Evolutionary conservation across 225 moss, liverwort and hornwort species (phyloP), one percentile per base, ranked within the genome.

Genomic region (Marchantia paleacea): DNA sequence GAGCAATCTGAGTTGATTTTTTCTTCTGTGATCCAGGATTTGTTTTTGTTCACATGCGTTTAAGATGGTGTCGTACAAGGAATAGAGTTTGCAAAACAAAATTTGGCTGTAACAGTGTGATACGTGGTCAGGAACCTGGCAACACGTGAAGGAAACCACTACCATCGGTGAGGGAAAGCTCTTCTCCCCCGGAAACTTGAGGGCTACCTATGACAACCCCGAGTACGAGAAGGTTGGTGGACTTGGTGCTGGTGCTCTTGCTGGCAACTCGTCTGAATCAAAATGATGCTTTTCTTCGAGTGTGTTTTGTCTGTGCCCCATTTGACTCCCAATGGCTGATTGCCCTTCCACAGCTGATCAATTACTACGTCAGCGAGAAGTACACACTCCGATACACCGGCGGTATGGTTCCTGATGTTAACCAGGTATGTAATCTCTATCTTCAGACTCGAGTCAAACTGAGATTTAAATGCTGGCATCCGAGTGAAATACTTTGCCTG

Each of bases 341-440:
- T 26, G 49, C 48, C 51, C 7, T 28, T 69, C 12, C 29, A 30
- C 84, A 92, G 90, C 76, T 99, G 86, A 95, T 99, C 87, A 99
- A 95, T 83, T 95, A 91, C 82, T 99, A 95, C 58, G 95, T 99
- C 13, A 92, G 87, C 81, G 93, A 99, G 86, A 95, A 99, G 91
- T 99, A 99, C 82, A 95, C 95, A 20, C 89, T 95, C 80, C 93
- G 94, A 28, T 99, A 95, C 89, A 99, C 99, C 0, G 99, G 95
- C 52, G 96, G 96, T 63, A 94, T 96, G 94, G 94, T 94, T 28
- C 96, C 96, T 3, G 96, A 94, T 30, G 94, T 92, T 60, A 94
- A 96, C 82, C 92, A 92, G 94, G 94, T 96, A 70, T 6, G 24
- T 7, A 72, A 72, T 7, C n/a, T 50, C 0, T n/a, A 16, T 22